Percentiles rank a stretch among this genome's conserved stretches.
Evolutionary conservation across 306 rosid species (phyloP).

Genomic region (Hylodesmum podocarpum): DNA sequence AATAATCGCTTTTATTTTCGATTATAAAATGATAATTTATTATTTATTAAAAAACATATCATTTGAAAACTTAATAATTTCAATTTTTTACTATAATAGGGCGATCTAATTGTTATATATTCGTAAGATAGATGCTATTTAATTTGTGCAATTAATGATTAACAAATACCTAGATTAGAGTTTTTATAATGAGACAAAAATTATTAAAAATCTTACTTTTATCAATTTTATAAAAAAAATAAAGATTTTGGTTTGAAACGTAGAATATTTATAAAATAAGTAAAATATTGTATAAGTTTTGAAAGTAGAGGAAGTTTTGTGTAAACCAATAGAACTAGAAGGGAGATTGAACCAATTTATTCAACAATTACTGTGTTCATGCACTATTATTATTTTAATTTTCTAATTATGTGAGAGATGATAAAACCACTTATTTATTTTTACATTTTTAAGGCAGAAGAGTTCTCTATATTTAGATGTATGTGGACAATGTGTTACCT

Average conservation of each 20-base stretch:
- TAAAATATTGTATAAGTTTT: background rate
- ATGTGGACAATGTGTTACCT: background rate
- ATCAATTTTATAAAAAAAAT: too few relatives aligned
- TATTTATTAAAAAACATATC: background rate
- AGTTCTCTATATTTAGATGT: background rate
- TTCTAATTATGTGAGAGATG: too few relatives aligned
- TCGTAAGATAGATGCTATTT: background rate
- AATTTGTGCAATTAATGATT: background rate
- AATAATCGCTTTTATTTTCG: background rate
- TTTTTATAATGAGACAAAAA: too few relatives aligned
- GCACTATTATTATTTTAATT: background rate
- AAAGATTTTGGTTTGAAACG: too few relatives aligned
- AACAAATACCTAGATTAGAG: background rate
- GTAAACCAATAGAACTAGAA: background rate
- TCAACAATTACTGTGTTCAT: background rate
- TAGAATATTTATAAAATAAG: background rate
- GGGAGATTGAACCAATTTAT: background rate
- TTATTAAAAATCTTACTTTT: too few relatives aligned
- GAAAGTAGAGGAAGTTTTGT: background rate
- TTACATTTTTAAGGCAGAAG: background rate
- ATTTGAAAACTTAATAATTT: background rate
- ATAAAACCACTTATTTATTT: background rate
- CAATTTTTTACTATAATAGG: background rate
- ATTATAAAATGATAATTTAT: background rate
- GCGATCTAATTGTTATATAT: background rate